Evolutionary conservation across 345 rosid genomes (phyloP).

Genomic region (Rhodamnia rubescens): DNA sequence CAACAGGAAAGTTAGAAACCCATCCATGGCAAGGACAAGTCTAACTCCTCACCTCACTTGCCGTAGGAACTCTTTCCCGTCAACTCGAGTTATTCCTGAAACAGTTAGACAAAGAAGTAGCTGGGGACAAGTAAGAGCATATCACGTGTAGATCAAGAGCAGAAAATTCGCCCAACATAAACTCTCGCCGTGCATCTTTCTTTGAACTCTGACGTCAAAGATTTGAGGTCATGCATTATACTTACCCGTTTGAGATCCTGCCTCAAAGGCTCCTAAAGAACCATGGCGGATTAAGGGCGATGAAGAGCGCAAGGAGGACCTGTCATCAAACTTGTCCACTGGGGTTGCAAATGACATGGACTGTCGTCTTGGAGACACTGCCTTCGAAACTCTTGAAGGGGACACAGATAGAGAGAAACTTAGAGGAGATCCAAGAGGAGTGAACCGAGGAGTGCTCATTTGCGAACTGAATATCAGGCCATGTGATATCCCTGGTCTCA

Average conservation of each 20-base stretch:
- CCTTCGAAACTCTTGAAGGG: slow-evolving; percentile 63
- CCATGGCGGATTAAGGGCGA: slow-evolving; percentile 10
- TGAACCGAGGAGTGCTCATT: slow-evolving; percentile 52
- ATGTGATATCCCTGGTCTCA: slow-evolving; percentile 30
- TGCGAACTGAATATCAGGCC: slow-evolving; percentile 44
- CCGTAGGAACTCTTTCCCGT: slow-evolving; percentile 92
- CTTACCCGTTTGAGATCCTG: slow-evolving; percentile 62
- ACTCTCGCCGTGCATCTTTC: background rate
- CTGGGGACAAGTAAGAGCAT: background rate
- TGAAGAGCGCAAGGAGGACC: slow-evolving; percentile 48
- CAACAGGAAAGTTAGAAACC: background rate
- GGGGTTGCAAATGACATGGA: slow-evolving; percentile 66
- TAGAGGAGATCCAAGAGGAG: slow-evolving; percentile 83
- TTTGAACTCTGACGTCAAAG: background rate
- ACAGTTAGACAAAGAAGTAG: background rate
- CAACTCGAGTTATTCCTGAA: slow-evolving; percentile 73
- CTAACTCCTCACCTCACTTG: slow-evolving; percentile 66
- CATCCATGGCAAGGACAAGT: background rate
- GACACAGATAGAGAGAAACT: slow-evolving; percentile 64
- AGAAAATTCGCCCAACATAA: background rate
- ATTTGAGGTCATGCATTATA: background rate
- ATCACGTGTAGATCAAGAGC: background rate
- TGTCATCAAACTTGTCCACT: slow-evolving; percentile 56
- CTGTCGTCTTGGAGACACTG: slow-evolving; percentile 63
- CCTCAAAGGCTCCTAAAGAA: slow-evolving; percentile 40